Evolutionary conservation across 2,329 filamentous ascomycete species (phyloP), one percentile per base, ranked within the genome.

Genomic region (Claviceps maximensis): DNA sequence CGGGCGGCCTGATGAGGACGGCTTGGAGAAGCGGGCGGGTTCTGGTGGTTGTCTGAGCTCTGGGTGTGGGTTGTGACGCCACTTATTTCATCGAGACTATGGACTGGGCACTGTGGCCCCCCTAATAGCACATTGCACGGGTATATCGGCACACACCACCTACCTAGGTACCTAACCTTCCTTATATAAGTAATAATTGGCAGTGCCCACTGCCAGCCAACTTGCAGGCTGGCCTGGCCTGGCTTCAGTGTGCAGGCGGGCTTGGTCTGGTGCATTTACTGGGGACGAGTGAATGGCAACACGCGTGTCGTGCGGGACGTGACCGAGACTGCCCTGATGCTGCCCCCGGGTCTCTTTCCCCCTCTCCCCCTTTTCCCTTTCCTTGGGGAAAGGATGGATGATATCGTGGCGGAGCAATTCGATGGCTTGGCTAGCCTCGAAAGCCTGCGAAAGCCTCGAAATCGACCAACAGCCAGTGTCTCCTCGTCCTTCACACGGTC

Each of bases 81-180:
- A 54, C 53, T 45, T 48, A 23, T 21, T 45, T 38, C 49, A 51
- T 49, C 38, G 48, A 38, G 38, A 54, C 45, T 10, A 49, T 54
- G 45, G 8, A 8, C 1, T 46, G 12, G 10, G 45, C 53, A 54
- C 53, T 49, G 53, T 54, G 6, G 15, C 6, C 4, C 12, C n/a
- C 36, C 36, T 19, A 19, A 41, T 50, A 33, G 17, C 29, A 9
- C 44, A 9, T n/a, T 25, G 47, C 29, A 45, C 29, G 38, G 49
- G n/a, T 44, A 31, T 2, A 23, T 44, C 44, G 52, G 52, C 44
- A 53, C 25, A 40, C 31, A 9, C 4, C 2, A 31, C 29, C 10
- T 3, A 31, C 29, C 29, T 31, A 9, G 29, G 29, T 31, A 31
- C 29, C 7, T 31, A 31, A n/a, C n/a, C n/a, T n/a, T n/a, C n/a